phyloP scores from a whole-genome alignment of 106 monocot species.

The Dendrobium officinale region DNA sequence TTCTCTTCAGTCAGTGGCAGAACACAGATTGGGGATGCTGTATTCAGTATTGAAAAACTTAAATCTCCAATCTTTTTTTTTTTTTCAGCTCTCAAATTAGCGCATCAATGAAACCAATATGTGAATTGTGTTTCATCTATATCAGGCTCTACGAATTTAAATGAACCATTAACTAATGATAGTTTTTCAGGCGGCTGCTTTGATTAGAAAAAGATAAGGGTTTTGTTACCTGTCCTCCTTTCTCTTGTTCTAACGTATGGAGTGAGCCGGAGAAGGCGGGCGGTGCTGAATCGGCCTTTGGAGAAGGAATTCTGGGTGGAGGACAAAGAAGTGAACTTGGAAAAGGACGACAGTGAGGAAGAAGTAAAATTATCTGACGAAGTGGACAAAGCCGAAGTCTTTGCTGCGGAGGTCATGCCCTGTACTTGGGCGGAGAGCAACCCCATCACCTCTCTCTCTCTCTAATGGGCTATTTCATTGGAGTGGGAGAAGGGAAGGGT shows the following conservation, averaged over 20 bases:
- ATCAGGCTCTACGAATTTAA: too few relatives aligned
- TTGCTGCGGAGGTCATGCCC: slow-evolving; percentile 11
- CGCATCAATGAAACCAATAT: too few relatives aligned
- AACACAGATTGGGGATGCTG: slow-evolving; percentile 28
- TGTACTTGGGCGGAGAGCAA: slow-evolving; percentile 11
- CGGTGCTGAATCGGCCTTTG: slow-evolving; percentile 17
- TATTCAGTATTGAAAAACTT: background rate
- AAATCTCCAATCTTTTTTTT: too few relatives aligned
- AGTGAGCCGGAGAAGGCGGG: background rate
- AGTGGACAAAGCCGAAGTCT: background rate
- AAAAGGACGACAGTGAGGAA: background rate
- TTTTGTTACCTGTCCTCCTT: background rate
- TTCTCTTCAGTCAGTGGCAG: slow-evolving; percentile 95
- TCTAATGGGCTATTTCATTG: background rate
- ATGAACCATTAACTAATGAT: too few relatives aligned
- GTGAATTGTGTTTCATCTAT: too few relatives aligned
- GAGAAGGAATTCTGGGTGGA: slow-evolving; percentile 11
- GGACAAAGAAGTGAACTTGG: background rate
- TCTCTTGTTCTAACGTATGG: slow-evolving; percentile 8
- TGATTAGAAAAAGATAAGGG: background rate
- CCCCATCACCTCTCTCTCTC: slow-evolving; percentile 3
- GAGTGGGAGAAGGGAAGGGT: too few relatives aligned
- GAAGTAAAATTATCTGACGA: slow-evolving; percentile 10
- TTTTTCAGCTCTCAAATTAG: too few relatives aligned
- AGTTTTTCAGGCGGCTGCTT: too few relatives aligned